Percentiles rank a stretch among this genome's conserved stretches.
phyloP scores from a whole-genome alignment of 2,329 filamentous ascomycete species.

The Ophiostoma australiae region DNA sequence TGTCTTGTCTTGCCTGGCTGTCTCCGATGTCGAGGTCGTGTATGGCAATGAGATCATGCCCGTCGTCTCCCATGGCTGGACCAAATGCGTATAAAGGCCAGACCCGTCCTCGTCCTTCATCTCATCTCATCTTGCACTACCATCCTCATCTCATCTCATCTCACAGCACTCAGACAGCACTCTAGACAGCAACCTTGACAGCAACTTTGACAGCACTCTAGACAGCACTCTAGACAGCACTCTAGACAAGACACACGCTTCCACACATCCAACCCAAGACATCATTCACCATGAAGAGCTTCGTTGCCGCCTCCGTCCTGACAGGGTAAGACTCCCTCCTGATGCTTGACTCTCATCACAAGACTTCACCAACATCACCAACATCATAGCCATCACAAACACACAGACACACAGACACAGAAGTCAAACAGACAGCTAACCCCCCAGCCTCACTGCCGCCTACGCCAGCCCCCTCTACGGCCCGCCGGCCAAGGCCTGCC shows the following conservation, averaged over 20 bases:
- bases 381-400: neutral
- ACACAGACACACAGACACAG: neutral
- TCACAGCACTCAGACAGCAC: neutral
- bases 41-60: neutral
- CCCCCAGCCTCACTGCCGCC: constrained; percentile 1
- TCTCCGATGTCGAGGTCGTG: neutral
- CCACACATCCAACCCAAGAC: neutral
- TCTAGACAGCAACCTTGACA: too few relatives aligned
- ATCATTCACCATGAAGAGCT: constrained; percentile 7
- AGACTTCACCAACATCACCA: too few relatives aligned
- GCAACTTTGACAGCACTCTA: neutral
- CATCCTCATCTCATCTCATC: neutral
- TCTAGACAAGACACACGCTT: neutral
- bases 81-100: neutral
- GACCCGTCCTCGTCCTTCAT: neutral
- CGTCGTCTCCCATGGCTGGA: neutral
- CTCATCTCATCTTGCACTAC: neutral
- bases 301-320: neutral
- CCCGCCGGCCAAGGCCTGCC: constrained; percentile 2
- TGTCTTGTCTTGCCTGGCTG: neutral
- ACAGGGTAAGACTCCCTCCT: neutral
- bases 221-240: neutral
- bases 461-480: constrained; percentile 11
- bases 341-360: neutral
- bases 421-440: neutral